Evolutionary conservation across 345 rosid genomes (phyloP).

Genomic region (Microcos paniculata): DNA sequence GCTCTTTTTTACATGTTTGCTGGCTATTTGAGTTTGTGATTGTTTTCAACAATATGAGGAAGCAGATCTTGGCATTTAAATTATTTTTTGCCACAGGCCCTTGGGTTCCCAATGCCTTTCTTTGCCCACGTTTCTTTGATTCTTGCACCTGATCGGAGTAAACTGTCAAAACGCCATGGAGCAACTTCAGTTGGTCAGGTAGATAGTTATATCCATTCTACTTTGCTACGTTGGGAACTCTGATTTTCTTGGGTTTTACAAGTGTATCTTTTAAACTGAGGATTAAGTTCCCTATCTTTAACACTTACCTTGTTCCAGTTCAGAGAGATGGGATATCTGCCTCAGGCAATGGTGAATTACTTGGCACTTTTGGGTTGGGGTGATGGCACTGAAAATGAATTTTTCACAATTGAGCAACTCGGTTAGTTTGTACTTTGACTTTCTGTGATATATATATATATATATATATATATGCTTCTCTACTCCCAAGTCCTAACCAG

Average conservation of each 20-base stretch:
- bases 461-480: not conserved
- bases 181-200: constrained; percentile 99
- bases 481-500: not conserved
- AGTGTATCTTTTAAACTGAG: not conserved
- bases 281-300: not conserved
- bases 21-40: constrained; percentile 11
- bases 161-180: constrained; percentile 90
- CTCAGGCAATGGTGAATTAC: constrained; percentile 94
- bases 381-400: constrained; percentile 97
- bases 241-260: constrained; percentile 1
- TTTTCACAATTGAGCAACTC: constrained; percentile 77
- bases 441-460: not conserved
- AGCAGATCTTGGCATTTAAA: constrained; percentile 18
- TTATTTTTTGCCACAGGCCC: constrained; percentile 58
- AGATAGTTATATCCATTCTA: constrained; percentile 18
- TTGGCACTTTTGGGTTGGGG: constrained; percentile 97
- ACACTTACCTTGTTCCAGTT: constrained; percentile 41
- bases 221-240: constrained; percentile 9
- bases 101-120: constrained; percentile 81
- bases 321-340: constrained; percentile 93
- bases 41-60: constrained; percentile 17
- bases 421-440: constrained; percentile 43
- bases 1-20: constrained; percentile 4
- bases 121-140: constrained; percentile 93
- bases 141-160: constrained; percentile 95